phyloP scores from a whole-genome alignment of 169 alveolate genomes.

The Eimeria maxima region DNA sequence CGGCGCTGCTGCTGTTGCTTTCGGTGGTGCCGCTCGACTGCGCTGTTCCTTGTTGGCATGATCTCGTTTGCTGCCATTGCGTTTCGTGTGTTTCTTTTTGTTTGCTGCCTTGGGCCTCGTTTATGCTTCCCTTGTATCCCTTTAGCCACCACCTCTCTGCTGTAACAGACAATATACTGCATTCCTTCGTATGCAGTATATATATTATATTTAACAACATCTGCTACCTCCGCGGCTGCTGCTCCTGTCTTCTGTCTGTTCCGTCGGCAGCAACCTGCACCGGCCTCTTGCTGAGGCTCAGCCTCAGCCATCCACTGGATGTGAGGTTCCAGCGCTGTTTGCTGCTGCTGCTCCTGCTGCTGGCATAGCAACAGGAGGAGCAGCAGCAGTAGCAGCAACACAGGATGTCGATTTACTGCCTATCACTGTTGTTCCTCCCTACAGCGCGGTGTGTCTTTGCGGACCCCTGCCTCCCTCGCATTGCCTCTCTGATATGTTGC shows the following conservation, averaged over 20 bases:
- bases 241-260: conserved; percentile 31
- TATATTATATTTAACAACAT: neutral
- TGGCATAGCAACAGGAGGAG: conserved; percentile 11
- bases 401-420: conserved; percentile 21
- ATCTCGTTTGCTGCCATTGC: neutral
- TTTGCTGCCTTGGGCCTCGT: neutral
- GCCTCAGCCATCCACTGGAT: conserved; percentile 39
- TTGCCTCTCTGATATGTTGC: conserved; percentile 28
- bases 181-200: too few species aligned
- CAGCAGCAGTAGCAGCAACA: conserved; percentile 60
- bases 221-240: conserved; percentile 6
- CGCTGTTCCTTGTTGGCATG: neutral
- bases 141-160: too few species aligned
- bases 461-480: neutral
- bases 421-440: neutral
- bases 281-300: conserved; percentile 62
- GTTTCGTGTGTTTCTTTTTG: neutral
- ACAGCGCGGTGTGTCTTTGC: neutral
- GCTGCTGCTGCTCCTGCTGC: conserved; percentile 56
- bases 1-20: conserved; percentile 15
- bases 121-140: neutral
- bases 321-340: conserved; percentile 50
- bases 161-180: neutral
- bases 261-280: conserved; percentile 54
- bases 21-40: neutral